Evolutionary conservation across 345 rosid species (phyloP).

Genomic region (Populus davidiana): DNA sequence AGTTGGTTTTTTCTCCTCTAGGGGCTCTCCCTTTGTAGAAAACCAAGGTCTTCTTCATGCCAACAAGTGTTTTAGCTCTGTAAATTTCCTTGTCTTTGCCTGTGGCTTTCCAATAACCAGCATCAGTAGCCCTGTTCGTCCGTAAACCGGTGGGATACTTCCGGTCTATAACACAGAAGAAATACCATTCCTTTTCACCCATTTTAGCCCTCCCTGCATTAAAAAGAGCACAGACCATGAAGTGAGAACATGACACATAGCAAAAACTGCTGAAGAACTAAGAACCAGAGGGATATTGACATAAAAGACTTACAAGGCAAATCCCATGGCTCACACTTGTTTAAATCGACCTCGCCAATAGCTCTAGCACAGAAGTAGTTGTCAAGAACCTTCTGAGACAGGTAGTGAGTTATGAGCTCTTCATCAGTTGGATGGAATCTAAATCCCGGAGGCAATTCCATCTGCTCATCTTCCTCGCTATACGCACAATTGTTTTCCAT

Average conservation of each 20-base stretch:
- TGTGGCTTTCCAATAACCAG: conserved; percentile 23
- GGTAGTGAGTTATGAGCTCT: conserved; percentile 57
- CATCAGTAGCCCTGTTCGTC: conserved; percentile 25
- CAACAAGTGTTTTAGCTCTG: conserved; percentile 17
- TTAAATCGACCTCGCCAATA: conserved; percentile 62
- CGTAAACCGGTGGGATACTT: conserved; percentile 68
- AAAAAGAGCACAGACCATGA: neutral
- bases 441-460: conserved; percentile 61
- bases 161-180: conserved; percentile 70
- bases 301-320: conserved; percentile 46
- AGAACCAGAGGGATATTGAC: neutral
- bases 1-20: conserved; percentile 18
- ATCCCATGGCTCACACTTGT: conserved; percentile 71
- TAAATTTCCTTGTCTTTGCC: conserved; percentile 26
- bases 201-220: conserved; percentile 24
- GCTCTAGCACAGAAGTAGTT: conserved; percentile 43
- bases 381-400: conserved; percentile 41
- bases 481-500: conserved; percentile 34
- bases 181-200: conserved; percentile 64
- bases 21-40: conserved; percentile 26
- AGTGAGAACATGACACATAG: neutral
- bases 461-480: conserved; percentile 17
- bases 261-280: neutral
- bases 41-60: conserved; percentile 27
- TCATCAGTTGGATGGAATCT: conserved; percentile 64